phyloP scores from a whole-genome alignment of 768 basidiomycete species.

The Collybiopsis luxurians region DNA sequence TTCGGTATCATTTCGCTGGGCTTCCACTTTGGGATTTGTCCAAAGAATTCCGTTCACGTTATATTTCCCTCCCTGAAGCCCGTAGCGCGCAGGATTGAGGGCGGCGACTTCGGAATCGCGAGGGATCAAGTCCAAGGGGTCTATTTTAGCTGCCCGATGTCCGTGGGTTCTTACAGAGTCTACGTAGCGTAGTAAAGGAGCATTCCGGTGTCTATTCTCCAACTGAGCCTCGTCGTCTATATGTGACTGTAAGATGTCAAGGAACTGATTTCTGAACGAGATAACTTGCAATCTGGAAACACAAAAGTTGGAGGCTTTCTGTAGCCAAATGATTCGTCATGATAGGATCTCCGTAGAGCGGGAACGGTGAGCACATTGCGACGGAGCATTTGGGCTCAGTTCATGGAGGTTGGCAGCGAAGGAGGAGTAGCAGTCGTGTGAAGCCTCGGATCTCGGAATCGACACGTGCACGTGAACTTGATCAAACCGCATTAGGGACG shows the following conservation, averaged over 20 bases:
- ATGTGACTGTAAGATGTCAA: neutral
- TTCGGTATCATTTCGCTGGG: conserved; percentile 24
- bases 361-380: neutral
- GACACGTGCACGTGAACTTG: neutral
- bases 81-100: conserved; percentile 74
- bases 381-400: neutral
- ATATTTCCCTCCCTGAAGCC: conserved; percentile 60
- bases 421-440: neutral
- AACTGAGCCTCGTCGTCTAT: conserved; percentile 67
- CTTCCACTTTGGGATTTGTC: conserved; percentile 47
- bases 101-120: conserved; percentile 77
- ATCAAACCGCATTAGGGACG: too few relatives aligned
- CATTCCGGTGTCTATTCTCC: conserved; percentile 66
- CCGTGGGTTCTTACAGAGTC: conserved; percentile 86
- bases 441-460: conserved; percentile 2
- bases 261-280: neutral
- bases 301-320: conserved; percentile 41
- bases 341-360: conserved; percentile 27
- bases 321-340: conserved; percentile 56
- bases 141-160: conserved; percentile 81
- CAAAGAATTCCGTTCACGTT: conserved; percentile 82
- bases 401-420: neutral
- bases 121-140: conserved; percentile 85
- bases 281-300: conserved; percentile 47
- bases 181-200: conserved; percentile 81